These are phyloP conservation scores for Fusarium sp. DNA, from an alignment of 2,329 filamentous ascomycete species.

Conservation along the genomic window DNA sequence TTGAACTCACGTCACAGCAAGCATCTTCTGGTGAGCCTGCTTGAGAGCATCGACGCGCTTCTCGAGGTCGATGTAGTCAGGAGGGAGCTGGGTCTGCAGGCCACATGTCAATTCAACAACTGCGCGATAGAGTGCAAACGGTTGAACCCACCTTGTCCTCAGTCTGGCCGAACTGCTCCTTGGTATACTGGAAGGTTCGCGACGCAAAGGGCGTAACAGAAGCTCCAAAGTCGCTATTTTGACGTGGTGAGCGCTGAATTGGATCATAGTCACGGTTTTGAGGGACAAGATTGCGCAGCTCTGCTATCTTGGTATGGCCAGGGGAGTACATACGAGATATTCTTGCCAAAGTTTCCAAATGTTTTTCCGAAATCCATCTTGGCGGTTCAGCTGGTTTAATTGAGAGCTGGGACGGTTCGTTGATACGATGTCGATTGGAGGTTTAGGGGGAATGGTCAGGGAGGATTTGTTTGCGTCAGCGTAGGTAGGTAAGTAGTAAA, in stretches of 20 bases:
- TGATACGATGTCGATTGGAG: slow-evolving; percentile 25
- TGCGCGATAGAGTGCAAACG: slow-evolving; percentile 26
- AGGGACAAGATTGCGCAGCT: slow-evolving; percentile 31
- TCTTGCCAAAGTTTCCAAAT: slow-evolving; percentile 64
- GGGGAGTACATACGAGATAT: slow-evolving; percentile 64
- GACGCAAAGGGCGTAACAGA: slow-evolving; percentile 93
- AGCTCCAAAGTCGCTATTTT: slow-evolving; percentile 74
- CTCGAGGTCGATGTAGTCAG: slow-evolving; percentile 98
- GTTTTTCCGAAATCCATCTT: slow-evolving; percentile 71
- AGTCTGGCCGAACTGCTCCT: slow-evolving; percentile 94
- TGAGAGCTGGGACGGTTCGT: slow-evolving; percentile 12
- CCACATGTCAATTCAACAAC: slow-evolving; percentile 35
- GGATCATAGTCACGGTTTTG: slow-evolving; percentile 25
- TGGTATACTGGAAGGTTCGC: slow-evolving; percentile 96
- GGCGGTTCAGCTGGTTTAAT: slow-evolving; percentile 25
- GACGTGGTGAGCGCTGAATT: slow-evolving; percentile 34
- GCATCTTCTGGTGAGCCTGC: slow-evolving; percentile 96
- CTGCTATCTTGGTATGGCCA: slow-evolving; percentile 27
- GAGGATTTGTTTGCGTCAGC: slow-evolving; percentile 45
- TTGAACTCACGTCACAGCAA: slow-evolving; percentile 88
- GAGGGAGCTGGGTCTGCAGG: slow-evolving; percentile 89
- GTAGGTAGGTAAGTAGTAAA: slow-evolving; percentile 44
- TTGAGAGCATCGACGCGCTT: slow-evolving; percentile 98
- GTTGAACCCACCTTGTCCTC: slow-evolving; percentile 83
- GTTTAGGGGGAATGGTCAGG: slow-evolving; percentile 24